Evolutionary conservation across 2,329 filamentous ascomycete genomes (phyloP).

Genomic region (Ramichloridium luteum): DNA sequence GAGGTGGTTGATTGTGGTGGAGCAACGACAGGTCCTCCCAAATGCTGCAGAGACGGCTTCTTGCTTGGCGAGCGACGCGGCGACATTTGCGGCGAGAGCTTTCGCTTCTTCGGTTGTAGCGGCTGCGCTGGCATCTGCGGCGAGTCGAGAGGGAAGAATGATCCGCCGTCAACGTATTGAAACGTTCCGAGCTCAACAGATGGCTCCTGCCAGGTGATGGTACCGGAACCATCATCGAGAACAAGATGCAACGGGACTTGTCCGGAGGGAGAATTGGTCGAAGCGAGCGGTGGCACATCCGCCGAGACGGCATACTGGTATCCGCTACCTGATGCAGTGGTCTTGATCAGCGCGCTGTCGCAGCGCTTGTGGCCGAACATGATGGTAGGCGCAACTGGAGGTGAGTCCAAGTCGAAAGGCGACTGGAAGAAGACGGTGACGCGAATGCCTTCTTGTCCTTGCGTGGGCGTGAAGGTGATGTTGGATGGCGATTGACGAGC

Average conservation of each 20-base stretch:
- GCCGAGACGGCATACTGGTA: constrained; percentile 62
- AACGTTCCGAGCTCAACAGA: constrained; percentile 48
- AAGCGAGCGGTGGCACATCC: constrained; percentile 55
- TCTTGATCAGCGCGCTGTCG: constrained; percentile 52
- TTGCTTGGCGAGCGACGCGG: constrained; percentile 34
- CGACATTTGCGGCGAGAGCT: constrained; percentile 41
- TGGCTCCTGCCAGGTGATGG: constrained; percentile 25
- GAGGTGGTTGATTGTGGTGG: constrained; percentile 27
- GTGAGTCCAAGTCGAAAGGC: constrained; percentile 57
- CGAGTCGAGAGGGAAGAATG: constrained; percentile 19
- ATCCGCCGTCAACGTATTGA: constrained; percentile 35
- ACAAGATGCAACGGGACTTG: constrained; percentile 48
- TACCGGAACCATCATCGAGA: constrained; percentile 39
- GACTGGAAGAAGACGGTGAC: constrained; percentile 63
- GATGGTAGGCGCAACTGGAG: constrained; percentile 43
- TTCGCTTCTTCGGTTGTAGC: constrained; percentile 40
- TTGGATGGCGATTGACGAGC: constrained; percentile 52
- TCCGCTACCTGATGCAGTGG: constrained; percentile 40
- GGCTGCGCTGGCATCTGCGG: constrained; percentile 15
- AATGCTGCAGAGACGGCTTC: constrained; percentile 27
- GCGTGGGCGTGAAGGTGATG: constrained; percentile 55
- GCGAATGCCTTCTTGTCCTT: constrained; percentile 57
- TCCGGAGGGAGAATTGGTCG: constrained; percentile 43
- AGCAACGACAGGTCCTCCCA: constrained; percentile 20
- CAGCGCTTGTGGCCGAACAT: constrained; percentile 70